phyloP scores from a whole-genome alignment of 306 rosid species.

The Gleditsia sinensis region DNA sequence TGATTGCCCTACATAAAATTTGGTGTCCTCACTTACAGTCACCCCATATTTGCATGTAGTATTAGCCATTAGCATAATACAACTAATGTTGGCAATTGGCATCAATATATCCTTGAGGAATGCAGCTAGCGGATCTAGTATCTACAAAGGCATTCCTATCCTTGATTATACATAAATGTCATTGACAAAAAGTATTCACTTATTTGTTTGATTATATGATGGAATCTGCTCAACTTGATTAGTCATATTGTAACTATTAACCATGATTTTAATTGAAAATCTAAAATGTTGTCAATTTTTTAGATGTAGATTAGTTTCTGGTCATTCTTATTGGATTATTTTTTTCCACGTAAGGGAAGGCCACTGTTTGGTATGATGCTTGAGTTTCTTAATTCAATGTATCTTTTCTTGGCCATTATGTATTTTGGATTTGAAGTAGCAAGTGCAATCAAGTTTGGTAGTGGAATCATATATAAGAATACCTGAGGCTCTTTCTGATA shows the following conservation, averaged over 20 bases:
- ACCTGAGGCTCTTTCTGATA: not conserved
- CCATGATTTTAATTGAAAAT: not conserved
- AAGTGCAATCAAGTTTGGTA: not conserved
- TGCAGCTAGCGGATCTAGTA: conserved; percentile 3
- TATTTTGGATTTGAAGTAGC: not conserved
- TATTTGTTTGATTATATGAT: not conserved
- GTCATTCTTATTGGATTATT: not conserved
- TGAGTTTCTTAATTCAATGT: not conserved
- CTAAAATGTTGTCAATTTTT: not conserved
- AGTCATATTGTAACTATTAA: not conserved
- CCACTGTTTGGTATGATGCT: not conserved
- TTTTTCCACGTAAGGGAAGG: conserved; percentile 1
- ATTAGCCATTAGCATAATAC: not conserved
- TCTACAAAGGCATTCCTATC: not conserved
- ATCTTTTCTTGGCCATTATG: not conserved
- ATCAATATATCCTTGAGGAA: not conserved
- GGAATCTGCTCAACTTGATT: conserved; percentile 12
- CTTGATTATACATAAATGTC: not conserved
- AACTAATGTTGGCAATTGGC: not conserved
- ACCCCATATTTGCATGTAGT: not conserved
- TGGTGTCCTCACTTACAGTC: not conserved
- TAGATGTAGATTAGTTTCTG: conserved; percentile 2
- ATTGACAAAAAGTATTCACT: not conserved
- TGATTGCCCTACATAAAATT: not conserved
- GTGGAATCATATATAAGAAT: too few species aligned